phyloP scores from a whole-genome alignment of 352 stramenopile species.

The Blastocystis sp. region DNA sequence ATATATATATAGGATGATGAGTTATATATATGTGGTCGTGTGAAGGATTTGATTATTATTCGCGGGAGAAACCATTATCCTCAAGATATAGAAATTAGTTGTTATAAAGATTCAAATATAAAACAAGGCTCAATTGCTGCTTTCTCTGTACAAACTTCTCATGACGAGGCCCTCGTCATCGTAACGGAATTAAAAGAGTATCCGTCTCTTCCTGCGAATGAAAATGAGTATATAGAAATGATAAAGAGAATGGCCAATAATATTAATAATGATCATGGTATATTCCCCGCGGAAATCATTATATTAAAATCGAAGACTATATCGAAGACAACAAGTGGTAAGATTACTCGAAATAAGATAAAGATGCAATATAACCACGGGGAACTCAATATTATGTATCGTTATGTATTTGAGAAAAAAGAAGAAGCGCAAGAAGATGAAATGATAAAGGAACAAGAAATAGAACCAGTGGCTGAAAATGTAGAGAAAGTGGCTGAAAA shows the following conservation, averaged over 20 bases:
- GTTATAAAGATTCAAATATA: conserved; percentile 53
- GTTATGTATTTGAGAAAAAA: too few relatives aligned
- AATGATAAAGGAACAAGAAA: too few relatives aligned
- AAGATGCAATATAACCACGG: too few relatives aligned
- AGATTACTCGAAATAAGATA: conserved; percentile 86
- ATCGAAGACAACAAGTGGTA: conserved; percentile 89
- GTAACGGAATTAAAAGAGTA: conserved; percentile 54
- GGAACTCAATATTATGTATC: too few relatives aligned
- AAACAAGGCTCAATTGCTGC: conserved; percentile 67
- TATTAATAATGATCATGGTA: conserved; percentile 58
- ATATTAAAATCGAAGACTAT: conserved; percentile 70
- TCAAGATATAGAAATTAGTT: conserved; percentile 84
- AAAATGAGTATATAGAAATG: conserved; percentile 41
- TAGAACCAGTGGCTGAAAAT: too few relatives aligned
- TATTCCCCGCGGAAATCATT: conserved; percentile 65
- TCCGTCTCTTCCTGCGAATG: conserved; percentile 3
- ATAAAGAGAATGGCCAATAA: conserved; percentile 51
- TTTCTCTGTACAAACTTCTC: conserved; percentile 55
- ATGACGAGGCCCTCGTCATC: conserved; percentile 54
- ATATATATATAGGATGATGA: conserved; percentile 19
- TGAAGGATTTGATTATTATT: conserved; percentile 98
- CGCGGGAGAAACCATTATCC: conserved; percentile 95
- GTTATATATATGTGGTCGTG: conserved; percentile 84
- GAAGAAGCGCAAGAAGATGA: too few relatives aligned
- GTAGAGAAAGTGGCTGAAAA: too few relatives aligned